phyloP scores from a whole-genome alignment of 1,139 yeast genomes.

The Candida freyschussii region DNA sequence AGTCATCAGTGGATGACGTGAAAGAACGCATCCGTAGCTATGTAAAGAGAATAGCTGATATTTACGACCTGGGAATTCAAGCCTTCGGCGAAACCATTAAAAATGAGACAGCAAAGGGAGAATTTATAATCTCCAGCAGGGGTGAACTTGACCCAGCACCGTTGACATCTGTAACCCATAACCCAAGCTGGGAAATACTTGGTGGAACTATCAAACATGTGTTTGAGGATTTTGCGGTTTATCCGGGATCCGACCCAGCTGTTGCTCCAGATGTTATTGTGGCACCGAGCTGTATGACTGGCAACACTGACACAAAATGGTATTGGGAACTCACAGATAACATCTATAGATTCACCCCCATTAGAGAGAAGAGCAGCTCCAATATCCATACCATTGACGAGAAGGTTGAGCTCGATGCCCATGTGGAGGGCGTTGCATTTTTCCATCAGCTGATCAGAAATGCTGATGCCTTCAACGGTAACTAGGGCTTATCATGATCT shows the following conservation, averaged over 20 bases:
- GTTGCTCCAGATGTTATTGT: constrained; percentile 36
- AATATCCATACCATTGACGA: constrained; percentile 1
- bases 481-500: no score
- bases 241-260: constrained; percentile 16
- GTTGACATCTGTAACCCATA: constrained; percentile 43
- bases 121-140: constrained; percentile 46
- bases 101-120: constrained; percentile 43
- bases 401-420: background rate
- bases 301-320: constrained; percentile 59
- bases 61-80: constrained; percentile 36
- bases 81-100: constrained; percentile 31
- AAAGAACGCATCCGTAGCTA: constrained; percentile 7
- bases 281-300: constrained; percentile 50
- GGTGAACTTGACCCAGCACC: constrained; percentile 56
- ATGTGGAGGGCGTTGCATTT: background rate
- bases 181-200: constrained; percentile 47
- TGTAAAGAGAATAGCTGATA: constrained; percentile 10
- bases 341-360: constrained; percentile 44
- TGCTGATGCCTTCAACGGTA: background rate
- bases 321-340: constrained; percentile 55
- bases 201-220: constrained; percentile 55
- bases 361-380: constrained; percentile 11
- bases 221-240: constrained; percentile 42
- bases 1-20: constrained; percentile 35
- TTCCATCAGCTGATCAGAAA: background rate